phyloP scores from a whole-genome alignment of 805 yeast genomes.

The Cyberlindnera euphorbiiphila region DNA sequence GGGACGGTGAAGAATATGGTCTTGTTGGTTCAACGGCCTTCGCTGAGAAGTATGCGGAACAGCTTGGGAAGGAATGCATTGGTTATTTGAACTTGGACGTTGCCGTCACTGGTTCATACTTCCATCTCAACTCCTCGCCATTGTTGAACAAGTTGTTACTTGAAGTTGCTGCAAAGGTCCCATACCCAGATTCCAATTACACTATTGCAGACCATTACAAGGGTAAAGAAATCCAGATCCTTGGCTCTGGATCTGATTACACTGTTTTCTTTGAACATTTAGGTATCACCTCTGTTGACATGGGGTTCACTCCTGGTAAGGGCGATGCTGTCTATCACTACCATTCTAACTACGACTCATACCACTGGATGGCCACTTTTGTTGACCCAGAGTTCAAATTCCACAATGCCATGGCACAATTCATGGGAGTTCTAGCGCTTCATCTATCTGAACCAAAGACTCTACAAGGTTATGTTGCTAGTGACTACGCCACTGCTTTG shows the following conservation, averaged over 20 bases:
- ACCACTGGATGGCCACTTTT: conserved; percentile 60
- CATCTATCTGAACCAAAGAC: conserved; percentile 47
- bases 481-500: conserved; percentile 39
- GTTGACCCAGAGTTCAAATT: conserved; percentile 61
- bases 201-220: conserved; percentile 29
- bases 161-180: conserved; percentile 40
- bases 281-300: conserved; percentile 58
- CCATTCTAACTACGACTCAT: conserved; percentile 73
- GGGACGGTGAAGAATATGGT: conserved; percentile 84
- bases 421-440: conserved; percentile 46
- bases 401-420: conserved; percentile 55
- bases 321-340: conserved; percentile 65
- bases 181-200: conserved; percentile 37
- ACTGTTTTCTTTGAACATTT: conserved; percentile 56
- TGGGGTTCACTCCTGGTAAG: conserved; percentile 45
- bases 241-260: conserved; percentile 74
- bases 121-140: conserved; percentile 54
- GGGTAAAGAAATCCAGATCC: conserved; percentile 36
- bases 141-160: conserved; percentile 45
- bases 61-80: conserved; percentile 47
- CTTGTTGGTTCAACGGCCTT: conserved; percentile 72
- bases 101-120: conserved; percentile 52
- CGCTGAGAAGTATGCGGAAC: conserved; percentile 58
- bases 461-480: conserved; percentile 34
- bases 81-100: conserved; percentile 72